phyloP scores from a whole-genome alignment of 139 green algal genomes.

The Chlamydomonas urium region DNA sequence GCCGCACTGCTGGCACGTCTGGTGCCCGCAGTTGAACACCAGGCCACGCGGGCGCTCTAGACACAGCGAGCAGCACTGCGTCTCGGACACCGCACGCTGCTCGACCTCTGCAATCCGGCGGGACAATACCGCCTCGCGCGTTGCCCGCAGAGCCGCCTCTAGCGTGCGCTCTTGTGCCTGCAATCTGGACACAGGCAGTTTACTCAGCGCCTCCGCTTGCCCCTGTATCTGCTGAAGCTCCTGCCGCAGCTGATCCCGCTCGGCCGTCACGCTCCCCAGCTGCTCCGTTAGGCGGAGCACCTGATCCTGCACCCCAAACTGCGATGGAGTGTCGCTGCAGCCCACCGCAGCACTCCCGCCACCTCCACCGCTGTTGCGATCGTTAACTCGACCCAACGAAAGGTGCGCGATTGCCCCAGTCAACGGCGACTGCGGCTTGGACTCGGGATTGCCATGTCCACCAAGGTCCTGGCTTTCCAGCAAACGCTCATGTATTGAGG shows the following conservation, averaged over 20 bases:
- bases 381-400: too few relatives aligned
- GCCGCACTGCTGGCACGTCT: conserved; percentile 35
- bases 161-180: conserved; percentile 36
- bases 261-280: conserved; percentile 2
- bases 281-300: too few relatives aligned
- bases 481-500: too few relatives aligned
- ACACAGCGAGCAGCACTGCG: conserved; percentile 46
- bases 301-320: too few relatives aligned
- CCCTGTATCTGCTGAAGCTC: conserved; percentile 9
- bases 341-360: too few relatives aligned
- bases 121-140: conserved; percentile 34
- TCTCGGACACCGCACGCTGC: background rate
- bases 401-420: too few relatives aligned
- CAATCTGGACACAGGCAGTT: background rate
- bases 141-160: conserved; percentile 14
- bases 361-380: too few relatives aligned
- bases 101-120: conserved; percentile 30
- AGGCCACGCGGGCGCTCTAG: conserved; percentile 34
- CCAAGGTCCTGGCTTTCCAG: too few relatives aligned
- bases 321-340: too few relatives aligned
- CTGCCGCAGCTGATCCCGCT: conserved; percentile 14
- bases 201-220: conserved; percentile 17
- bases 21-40: conserved; percentile 52
- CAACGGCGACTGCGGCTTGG: too few relatives aligned
- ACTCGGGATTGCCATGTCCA: too few relatives aligned